Evolutionary conservation across 2,329 filamentous ascomycete species (phyloP), one percentile per base, ranked within the genome.

Genomic region (Arthrobotrys entomopaga): DNA sequence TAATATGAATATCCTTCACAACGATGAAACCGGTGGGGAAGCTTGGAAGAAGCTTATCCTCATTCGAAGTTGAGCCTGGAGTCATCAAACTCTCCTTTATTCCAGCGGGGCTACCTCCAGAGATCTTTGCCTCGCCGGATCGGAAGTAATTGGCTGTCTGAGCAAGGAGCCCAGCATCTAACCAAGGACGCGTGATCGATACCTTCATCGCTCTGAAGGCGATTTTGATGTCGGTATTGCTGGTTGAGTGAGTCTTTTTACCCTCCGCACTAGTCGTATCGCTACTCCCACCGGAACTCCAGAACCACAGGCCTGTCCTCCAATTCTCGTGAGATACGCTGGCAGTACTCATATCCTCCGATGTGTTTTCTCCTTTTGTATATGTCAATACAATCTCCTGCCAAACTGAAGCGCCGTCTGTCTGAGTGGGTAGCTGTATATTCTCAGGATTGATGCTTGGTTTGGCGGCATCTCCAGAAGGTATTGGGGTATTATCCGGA

Each of bases 181-280:
- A 52, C 59, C 59, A 54, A 20, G 59, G 59, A 10, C 26, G 20
- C 15, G 24, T 42, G 16, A 54, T 53, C 5, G 13, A 19, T 8
- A 54, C 59, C 24, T 54, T 64, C 59, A 54, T 54, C 7, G 26
- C 59, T 5, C 46, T 34, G 22, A 64, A 53, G 1, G 26, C 48
- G 10, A 54, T 54, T n/a, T 64, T 40, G 26, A 64, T 54, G 8
- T 29, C 20, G 13, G 59, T 42, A 6, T 54, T 64, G 4, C 3
- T 7, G 2, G 59, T 15, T 5, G 13, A 26, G 46, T 42, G 48
- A 5, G 49, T 4, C 1, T 13, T 8, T 3, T 16, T 43, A n/a
- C 19, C 13, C 10, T 15, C 19, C 6, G 13, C 26, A 0, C n/a
- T 24, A 0, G 15, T 26, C 8, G 13, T 43, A 6, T 50, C 38